Conservation (phyloP, 2,329 filamentous ascomycete genomes). For the Fusarium nygamai region DNA sequence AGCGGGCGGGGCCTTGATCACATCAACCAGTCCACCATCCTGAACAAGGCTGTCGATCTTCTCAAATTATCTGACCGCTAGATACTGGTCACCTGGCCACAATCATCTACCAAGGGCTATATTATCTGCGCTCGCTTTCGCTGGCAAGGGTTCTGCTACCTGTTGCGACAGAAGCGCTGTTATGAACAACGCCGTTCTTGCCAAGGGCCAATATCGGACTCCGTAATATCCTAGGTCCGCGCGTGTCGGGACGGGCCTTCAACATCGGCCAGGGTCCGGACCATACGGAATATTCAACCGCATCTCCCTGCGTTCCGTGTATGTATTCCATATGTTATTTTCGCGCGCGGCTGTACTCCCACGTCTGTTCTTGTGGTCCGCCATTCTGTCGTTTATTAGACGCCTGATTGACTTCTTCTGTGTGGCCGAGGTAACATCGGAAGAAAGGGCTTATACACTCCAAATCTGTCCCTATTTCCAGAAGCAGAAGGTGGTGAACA, state of each 20-base stretch:
- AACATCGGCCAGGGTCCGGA: conserved; percentile 16
- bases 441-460: conserved; percentile 2
- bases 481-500: conserved; percentile 36
- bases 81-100: conserved; percentile 20
- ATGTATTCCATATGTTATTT: conserved; percentile 13
- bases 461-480: conserved; percentile 24
- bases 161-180: conserved; percentile 14
- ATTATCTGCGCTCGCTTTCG: conserved; percentile 6
- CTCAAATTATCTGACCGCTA: conserved; percentile 26
- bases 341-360: conserved; percentile 24
- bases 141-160: conserved; percentile 15
- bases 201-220: conserved; percentile 29
- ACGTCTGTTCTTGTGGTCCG: background rate
- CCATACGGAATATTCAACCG: conserved; percentile 28
- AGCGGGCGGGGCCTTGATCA: conserved; percentile 36
- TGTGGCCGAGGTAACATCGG: background rate
- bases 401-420: conserved; percentile 2
- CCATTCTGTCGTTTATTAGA: conserved; percentile 6
- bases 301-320: conserved; percentile 15
- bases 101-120: conserved; percentile 22
- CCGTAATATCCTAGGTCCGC: conserved; percentile 33
- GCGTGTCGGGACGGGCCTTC: conserved; percentile 34
- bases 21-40: conserved; percentile 27
- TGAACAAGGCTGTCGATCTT: conserved; percentile 27
- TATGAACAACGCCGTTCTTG: conserved; percentile 3